These are phyloP conservation scores for Themeda triandra DNA, from an alignment of 176 grass and related monocot species.

Conservation along the genomic window DNA sequence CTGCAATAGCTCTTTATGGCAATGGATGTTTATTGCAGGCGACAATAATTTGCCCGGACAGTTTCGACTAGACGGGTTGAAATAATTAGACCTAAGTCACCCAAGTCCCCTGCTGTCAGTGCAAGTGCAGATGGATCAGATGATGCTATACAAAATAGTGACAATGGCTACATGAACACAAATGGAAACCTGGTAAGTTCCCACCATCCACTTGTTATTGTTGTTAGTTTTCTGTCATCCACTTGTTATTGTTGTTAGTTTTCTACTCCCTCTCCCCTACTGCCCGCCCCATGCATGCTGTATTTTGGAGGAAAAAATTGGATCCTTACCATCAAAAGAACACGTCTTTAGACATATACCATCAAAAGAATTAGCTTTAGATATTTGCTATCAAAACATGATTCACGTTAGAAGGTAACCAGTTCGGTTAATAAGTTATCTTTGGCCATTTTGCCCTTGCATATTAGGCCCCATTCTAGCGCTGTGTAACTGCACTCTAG, in stretches of 20 bases:
- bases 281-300: background rate
- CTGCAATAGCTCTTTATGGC: conserved; percentile 9
- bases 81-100: conserved; percentile 64
- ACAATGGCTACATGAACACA: conserved; percentile 51
- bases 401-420: background rate
- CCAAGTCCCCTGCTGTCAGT: conserved; percentile 68
- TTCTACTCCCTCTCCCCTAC: background rate
- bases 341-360: too few relatives aligned
- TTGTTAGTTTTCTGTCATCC: background rate
- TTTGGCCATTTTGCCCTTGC: background rate
- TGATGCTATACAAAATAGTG: conserved; percentile 39
- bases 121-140: conserved; percentile 66
- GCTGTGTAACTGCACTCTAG: background rate
- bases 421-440: background rate
- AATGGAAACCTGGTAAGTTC: conserved; percentile 70
- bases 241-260: background rate
- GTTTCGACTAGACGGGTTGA: conserved; percentile 55
- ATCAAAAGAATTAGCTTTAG: too few relatives aligned
- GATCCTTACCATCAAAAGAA: too few relatives aligned
- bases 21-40: conserved; percentile 44
- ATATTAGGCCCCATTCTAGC: background rate
- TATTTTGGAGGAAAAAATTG: background rate
- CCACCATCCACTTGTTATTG: background rate
- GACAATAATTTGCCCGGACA: conserved; percentile 33
- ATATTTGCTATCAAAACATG: background rate